These are phyloP conservation scores for Saraca asoca DNA, from an alignment of 331 rosid species.

Conservation along the genomic window DNA sequence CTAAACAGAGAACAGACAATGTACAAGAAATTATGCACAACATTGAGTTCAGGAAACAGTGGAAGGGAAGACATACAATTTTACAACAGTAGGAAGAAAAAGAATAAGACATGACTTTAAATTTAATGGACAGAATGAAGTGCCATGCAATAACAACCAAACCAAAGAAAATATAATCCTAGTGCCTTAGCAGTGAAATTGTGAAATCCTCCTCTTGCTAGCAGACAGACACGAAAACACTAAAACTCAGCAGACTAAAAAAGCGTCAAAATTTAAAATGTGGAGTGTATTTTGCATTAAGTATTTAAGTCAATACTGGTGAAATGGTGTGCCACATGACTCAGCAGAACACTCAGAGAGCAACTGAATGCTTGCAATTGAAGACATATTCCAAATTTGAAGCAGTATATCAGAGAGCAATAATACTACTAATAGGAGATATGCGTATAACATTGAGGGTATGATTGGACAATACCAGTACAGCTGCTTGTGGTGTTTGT, in stretches of 20 bases:
- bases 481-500: constrained; percentile 77
- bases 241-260: too few relatives aligned
- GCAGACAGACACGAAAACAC: constrained; percentile 13
- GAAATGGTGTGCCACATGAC: background rate
- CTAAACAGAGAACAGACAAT: constrained; percentile 43
- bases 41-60: constrained; percentile 18
- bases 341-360: background rate
- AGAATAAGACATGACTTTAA: background rate
- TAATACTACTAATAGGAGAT: background rate
- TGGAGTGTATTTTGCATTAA: background rate
- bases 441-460: background rate
- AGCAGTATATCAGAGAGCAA: background rate
- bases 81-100: constrained; percentile 5
- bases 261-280: too few relatives aligned
- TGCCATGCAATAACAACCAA: background rate
- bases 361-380: background rate
- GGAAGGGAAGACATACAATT: constrained; percentile 19
- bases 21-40: constrained; percentile 21
- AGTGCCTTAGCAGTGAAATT: background rate
- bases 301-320: constrained; percentile 4
- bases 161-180: background rate
- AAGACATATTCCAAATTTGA: background rate
- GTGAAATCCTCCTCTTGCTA: background rate
- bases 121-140: background rate
- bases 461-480: constrained; percentile 58